Conservation (phyloP, 2,329 filamentous ascomycete genomes). For the Aspergillus quadrilineatus region DNA sequence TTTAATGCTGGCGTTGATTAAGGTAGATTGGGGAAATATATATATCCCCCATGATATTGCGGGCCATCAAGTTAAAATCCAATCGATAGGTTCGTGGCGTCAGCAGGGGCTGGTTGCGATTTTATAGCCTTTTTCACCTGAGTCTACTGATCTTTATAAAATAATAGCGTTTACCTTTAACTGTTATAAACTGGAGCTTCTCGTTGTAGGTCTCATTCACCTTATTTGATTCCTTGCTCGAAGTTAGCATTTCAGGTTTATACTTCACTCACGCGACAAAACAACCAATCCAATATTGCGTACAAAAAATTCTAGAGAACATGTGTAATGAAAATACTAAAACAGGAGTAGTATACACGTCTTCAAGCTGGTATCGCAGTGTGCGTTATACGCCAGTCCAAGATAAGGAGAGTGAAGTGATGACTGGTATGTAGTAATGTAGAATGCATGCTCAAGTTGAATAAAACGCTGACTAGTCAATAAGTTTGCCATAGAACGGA, state of each 20-base stretch:
- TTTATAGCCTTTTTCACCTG: neutral
- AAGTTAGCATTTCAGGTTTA: neutral
- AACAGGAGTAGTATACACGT: conserved; percentile 21
- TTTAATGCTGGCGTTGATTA: neutral
- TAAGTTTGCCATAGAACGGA: conserved; percentile 77
- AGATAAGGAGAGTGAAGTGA: neutral
- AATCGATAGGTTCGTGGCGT: neutral
- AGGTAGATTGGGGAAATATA: conserved; percentile 9
- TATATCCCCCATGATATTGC: conserved; percentile 2
- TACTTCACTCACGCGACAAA: neutral
- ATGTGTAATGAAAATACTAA: conserved; percentile 16
- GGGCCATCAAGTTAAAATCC: neutral
- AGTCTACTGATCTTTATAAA: too few species aligned
- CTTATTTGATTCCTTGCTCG: too few species aligned
- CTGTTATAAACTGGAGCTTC: neutral
- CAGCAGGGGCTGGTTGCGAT: neutral
- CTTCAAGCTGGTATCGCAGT: neutral
- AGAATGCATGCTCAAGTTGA: neutral
- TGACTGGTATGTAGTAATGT: neutral
- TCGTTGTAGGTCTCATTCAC: too few species aligned
- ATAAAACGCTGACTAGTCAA: conserved; percentile 44
- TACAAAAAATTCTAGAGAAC: neutral
- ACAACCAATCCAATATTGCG: neutral
- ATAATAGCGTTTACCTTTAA: too few species aligned
- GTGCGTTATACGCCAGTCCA: conserved; percentile 7